Conservation (phyloP, 306 rosid genomes). For the Potentilla sterilis region DNA sequence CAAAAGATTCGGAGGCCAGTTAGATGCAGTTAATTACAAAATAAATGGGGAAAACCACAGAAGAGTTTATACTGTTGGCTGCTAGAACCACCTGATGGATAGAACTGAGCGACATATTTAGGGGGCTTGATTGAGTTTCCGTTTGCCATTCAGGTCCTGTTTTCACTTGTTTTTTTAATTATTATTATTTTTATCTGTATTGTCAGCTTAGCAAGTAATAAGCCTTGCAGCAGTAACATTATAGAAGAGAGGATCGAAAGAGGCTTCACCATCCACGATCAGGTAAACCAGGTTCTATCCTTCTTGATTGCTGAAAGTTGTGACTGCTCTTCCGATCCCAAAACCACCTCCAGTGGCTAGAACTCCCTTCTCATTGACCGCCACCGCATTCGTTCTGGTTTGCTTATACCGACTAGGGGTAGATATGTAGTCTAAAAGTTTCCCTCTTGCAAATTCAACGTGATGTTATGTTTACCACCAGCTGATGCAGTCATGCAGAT, state of each 20-base stretch:
- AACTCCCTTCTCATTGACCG: slow-evolving; percentile 89
- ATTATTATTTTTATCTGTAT: slow-evolving; percentile 49
- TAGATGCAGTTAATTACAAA: neutral
- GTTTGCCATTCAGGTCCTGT: slow-evolving; percentile 78
- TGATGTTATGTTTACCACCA: neutral
- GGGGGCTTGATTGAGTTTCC: slow-evolving; percentile 77
- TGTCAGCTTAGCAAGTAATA: slow-evolving; percentile 77
- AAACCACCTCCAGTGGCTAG: slow-evolving; percentile 94
- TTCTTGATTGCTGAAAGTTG: slow-evolving; percentile 65
- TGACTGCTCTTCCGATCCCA: slow-evolving; percentile 99
- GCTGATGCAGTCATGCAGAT: neutral
- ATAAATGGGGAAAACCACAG: neutral
- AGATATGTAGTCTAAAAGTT: no score
- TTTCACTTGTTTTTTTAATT: slow-evolving; percentile 44
- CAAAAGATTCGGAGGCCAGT: neutral
- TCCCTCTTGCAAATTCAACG: no score
- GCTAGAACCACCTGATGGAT: neutral
- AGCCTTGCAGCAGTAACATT: slow-evolving; percentile 61
- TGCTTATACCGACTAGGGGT: neutral
- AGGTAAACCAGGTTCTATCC: neutral
- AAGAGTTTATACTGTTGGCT: neutral
- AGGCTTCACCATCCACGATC: neutral
- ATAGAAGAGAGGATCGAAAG: slow-evolving; percentile 46
- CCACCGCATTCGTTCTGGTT: slow-evolving; percentile 62
- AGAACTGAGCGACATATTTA: neutral